Evolutionary conservation across 2,329 filamentous ascomycete genomes (phyloP).

Genomic region (Sarocladium brachiariae): DNA sequence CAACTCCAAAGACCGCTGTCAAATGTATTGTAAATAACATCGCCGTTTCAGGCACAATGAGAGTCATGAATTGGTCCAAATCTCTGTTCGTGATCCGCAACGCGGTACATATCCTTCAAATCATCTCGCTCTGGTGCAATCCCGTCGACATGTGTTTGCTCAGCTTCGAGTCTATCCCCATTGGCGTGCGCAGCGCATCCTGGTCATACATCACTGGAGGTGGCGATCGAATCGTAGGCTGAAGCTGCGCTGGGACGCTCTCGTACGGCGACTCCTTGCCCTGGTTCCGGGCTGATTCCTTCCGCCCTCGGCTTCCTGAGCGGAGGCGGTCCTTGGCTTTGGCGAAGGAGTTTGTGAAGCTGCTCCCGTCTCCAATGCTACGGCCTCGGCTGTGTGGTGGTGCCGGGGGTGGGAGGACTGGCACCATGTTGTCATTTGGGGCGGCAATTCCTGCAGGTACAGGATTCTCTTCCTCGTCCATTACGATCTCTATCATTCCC

Average conservation of each 20-base stretch:
- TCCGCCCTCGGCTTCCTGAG: conserved; percentile 50
- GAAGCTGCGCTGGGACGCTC: conserved; percentile 28
- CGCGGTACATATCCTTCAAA: conserved; percentile 27
- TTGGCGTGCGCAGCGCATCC: conserved; percentile 26
- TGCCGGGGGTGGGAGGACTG: conserved; percentile 37
- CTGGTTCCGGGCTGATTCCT: conserved; percentile 25
- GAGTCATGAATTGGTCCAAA: not conserved
- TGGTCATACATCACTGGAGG: conserved; percentile 33
- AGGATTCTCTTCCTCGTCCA: conserved; percentile 45
- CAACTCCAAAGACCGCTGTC: not conserved
- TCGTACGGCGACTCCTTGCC: conserved; percentile 32
- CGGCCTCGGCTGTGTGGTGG: conserved; percentile 50
- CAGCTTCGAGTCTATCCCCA: conserved; percentile 19
- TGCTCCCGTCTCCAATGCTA: conserved; percentile 44
- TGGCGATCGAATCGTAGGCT: conserved; percentile 16
- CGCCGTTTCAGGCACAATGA: not conserved
- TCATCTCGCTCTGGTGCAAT: conserved; percentile 48
- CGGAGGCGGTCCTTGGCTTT: conserved; percentile 55
- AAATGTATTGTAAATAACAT: not conserved
- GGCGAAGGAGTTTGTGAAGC: conserved; percentile 46
- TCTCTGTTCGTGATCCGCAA: too few species aligned
- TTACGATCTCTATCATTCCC: conserved; percentile 59
- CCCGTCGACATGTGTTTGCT: conserved; percentile 41
- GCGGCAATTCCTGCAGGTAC: conserved; percentile 18
- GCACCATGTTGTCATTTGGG: conserved; percentile 36